Conservation (phyloP, 192 early-diverging fungal genomes). For the Mycoemilia scoparia region DNA sequence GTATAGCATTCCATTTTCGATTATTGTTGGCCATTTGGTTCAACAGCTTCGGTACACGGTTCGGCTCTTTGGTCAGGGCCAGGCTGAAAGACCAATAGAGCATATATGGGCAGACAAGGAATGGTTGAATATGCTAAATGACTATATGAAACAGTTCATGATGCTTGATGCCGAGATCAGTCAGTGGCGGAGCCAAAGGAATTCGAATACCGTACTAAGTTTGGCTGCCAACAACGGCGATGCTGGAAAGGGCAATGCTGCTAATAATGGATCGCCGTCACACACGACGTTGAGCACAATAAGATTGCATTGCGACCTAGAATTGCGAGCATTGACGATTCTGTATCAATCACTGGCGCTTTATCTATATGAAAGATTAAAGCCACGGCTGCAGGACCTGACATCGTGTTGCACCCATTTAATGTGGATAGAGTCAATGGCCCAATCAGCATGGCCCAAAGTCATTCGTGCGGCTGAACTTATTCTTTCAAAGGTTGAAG, state of each 20-base stretch:
- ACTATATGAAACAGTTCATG: slow-evolving; percentile 25
- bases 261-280: background rate
- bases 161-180: slow-evolving; percentile 29
- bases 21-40: slow-evolving; percentile 25
- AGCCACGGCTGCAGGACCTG: slow-evolving; percentile 16
- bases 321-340: slow-evolving; percentile 25
- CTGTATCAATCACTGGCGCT: slow-evolving; percentile 28
- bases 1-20: slow-evolving; percentile 26
- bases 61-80: slow-evolving; percentile 22
- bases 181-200: slow-evolving; percentile 29
- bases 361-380: slow-evolving; percentile 26
- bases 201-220: slow-evolving; percentile 13
- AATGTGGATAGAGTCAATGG: slow-evolving; percentile 28
- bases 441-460: slow-evolving; percentile 25
- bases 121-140: slow-evolving; percentile 19
- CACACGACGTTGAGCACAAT: slow-evolving; percentile 27
- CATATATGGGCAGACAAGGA: slow-evolving; percentile 20
- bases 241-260: background rate
- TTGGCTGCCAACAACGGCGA: slow-evolving; percentile 9
- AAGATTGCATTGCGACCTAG: slow-evolving; percentile 28
- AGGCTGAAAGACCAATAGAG: slow-evolving; percentile 18
- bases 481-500: slow-evolving; percentile 13
- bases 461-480: slow-evolving; percentile 23
- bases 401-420: slow-evolving; percentile 22
- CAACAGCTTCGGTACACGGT: slow-evolving; percentile 25